Conservation (phyloP, 768 basidiomycete genomes). For the Clavaria fumosa region DNA sequence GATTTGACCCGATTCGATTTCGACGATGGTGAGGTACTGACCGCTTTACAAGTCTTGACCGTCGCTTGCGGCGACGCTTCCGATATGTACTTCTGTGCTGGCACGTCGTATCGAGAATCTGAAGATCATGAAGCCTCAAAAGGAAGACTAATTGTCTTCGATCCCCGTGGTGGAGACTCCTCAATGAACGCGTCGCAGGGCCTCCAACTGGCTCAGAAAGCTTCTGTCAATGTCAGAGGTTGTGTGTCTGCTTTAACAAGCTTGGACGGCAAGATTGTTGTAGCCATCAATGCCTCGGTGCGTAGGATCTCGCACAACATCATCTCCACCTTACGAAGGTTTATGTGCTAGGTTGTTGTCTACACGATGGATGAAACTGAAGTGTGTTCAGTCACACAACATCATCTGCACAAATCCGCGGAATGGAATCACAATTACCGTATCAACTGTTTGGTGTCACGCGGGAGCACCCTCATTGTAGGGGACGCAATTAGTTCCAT, state of each 20-base stretch:
- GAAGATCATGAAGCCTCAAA: slow-evolving; percentile 34
- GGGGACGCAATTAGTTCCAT: slow-evolving; percentile 75
- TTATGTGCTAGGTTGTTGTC: slow-evolving; percentile 34
- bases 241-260: slow-evolving; percentile 52
- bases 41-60: not conserved
- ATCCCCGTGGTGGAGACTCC: slow-evolving; percentile 17
- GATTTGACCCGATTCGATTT: slow-evolving; percentile 33
- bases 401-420: slow-evolving; percentile 29
- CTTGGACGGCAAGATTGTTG: slow-evolving; percentile 38
- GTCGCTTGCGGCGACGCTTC: slow-evolving; percentile 11
- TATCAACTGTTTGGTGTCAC: slow-evolving; percentile 48
- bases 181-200: slow-evolving; percentile 13
- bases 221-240: slow-evolving; percentile 36
- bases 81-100: slow-evolving; percentile 32
- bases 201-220: slow-evolving; percentile 24
- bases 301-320: too few relatives aligned
- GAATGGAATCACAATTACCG: slow-evolving; percentile 78
- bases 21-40: too few relatives aligned
- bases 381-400: too few relatives aligned
- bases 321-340: too few relatives aligned
- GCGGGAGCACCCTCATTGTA: slow-evolving; percentile 40
- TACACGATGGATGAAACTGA: too few relatives aligned
- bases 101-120: slow-evolving; percentile 26
- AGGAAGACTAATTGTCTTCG: slow-evolving; percentile 50
- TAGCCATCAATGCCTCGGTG: slow-evolving; percentile 66